Conservation (phyloP, 2,329 filamentous ascomycete species). For the Talaromyces islandicus region DNA sequence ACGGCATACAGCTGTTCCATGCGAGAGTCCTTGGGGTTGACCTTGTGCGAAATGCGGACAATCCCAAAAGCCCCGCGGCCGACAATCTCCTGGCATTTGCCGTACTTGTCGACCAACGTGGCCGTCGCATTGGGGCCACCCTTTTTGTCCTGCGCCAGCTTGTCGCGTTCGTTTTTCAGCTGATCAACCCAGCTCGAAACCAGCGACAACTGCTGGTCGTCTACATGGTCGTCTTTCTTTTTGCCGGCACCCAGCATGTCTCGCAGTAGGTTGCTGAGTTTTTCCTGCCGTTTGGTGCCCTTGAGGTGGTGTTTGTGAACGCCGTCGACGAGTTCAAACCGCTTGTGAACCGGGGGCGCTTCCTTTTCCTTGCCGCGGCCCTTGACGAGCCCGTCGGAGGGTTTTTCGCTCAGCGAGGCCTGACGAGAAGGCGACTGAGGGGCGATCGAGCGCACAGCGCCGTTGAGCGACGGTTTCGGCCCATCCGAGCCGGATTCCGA, state of each 20-base stretch:
- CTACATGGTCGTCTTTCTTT: constrained; percentile 58
- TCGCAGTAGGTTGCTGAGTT: constrained; percentile 85
- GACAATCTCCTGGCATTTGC: constrained; percentile 95
- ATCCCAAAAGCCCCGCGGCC: constrained; percentile 96
- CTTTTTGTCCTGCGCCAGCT: constrained; percentile 67
- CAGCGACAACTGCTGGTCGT: constrained; percentile 73
- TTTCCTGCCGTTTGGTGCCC: constrained; percentile 87
- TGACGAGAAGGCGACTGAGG: constrained; percentile 26
- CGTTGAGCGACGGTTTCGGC: constrained; percentile 26
- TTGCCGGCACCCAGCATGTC: constrained; percentile 75
- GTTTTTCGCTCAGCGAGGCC: constrained; percentile 24
- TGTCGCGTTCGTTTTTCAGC: constrained; percentile 79
- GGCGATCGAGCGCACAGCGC: constrained; percentile 22
- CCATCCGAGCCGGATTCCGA: constrained; percentile 35
- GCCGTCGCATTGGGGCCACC: constrained; percentile 66
- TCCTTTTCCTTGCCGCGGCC: constrained; percentile 32
- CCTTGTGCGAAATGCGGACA: constrained; percentile 95
- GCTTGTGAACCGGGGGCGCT: constrained; percentile 26
- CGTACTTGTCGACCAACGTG: constrained; percentile 91
- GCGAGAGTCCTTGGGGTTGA: constrained; percentile 68
- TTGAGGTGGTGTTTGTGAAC: constrained; percentile 84
- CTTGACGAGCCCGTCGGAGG: constrained; percentile 14
- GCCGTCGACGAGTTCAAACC: constrained; percentile 60
- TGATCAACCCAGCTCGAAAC: constrained; percentile 97
- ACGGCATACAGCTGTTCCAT: constrained; percentile 91